phyloP scores from a whole-genome alignment of 2,329 filamentous ascomycete species.

The Penicillium decumbens region DNA sequence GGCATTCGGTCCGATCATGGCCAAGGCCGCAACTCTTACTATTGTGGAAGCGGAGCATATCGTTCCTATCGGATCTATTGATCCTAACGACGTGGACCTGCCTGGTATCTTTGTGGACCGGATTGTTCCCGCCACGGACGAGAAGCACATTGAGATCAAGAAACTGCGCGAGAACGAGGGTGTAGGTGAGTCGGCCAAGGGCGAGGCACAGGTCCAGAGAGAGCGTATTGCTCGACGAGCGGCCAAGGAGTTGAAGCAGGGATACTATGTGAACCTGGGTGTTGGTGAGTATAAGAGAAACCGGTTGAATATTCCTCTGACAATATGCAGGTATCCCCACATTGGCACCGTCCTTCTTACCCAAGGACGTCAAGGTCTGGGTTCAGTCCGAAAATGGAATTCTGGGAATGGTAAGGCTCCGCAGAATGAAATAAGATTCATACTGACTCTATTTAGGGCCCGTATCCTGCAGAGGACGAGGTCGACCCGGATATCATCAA shows the following conservation, averaged over 20 bases:
- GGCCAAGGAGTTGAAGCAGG: slow-evolving; percentile 71
- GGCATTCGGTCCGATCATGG: slow-evolving; percentile 71
- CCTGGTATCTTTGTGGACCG: slow-evolving; percentile 80
- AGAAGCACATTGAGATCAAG: slow-evolving; percentile 68
- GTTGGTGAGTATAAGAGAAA: slow-evolving; percentile 25
- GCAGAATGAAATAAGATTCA: slow-evolving; percentile 11
- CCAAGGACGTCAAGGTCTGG: slow-evolving; percentile 66
- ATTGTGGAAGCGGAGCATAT: slow-evolving; percentile 86
- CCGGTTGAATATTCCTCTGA: not conserved
- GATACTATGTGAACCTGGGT: slow-evolving; percentile 35
- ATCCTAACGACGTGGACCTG: slow-evolving; percentile 69
- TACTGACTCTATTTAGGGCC: slow-evolving; percentile 45
- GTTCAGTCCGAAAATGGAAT: slow-evolving; percentile 85
- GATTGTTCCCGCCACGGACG: slow-evolving; percentile 67
- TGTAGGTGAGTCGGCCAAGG: slow-evolving; percentile 33
- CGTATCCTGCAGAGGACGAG: slow-evolving; percentile 67
- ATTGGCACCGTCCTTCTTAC: slow-evolving; percentile 72
- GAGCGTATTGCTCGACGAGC: slow-evolving; percentile 69
- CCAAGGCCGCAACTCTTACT: slow-evolving; percentile 70
- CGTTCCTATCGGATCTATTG: slow-evolving; percentile 67
- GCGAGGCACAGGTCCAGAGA: slow-evolving; percentile 37
- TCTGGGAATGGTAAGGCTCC: slow-evolving; percentile 57
- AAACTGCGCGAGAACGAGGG: slow-evolving; percentile 50
- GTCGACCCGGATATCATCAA: slow-evolving; percentile 79
- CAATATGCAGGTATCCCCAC: slow-evolving; percentile 66